Conservation (phyloP, 306 rosid genomes). For the Vigna reflexopilosa region DNA sequence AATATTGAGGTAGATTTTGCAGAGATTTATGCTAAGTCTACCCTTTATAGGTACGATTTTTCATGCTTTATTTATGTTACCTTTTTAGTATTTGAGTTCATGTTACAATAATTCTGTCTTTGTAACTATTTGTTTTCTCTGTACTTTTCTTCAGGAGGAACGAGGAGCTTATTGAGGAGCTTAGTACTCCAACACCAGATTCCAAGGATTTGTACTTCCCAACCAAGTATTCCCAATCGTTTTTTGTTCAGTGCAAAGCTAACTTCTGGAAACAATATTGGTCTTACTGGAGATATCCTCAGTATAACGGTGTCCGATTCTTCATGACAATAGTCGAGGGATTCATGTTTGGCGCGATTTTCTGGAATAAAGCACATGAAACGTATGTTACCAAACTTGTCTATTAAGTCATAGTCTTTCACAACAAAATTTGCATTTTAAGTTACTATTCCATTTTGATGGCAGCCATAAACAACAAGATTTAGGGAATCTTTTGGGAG, state of each 20-base stretch:
- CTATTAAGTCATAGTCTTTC: neutral
- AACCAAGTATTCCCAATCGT: conserved; percentile 67
- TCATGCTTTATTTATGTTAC: neutral
- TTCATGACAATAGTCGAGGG: conserved; percentile 58
- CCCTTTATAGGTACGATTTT: conserved; percentile 59
- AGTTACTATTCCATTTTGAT: conserved; percentile 11
- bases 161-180: conserved; percentile 54
- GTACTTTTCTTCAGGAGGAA: conserved; percentile 53
- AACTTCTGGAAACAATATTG: conserved; percentile 54
- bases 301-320: conserved; percentile 61
- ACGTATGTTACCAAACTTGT: conserved; percentile 49
- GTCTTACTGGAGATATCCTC: conserved; percentile 80
- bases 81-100: neutral
- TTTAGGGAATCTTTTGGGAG: conserved; percentile 68
- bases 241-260: conserved; percentile 66
- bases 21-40: conserved; percentile 60
- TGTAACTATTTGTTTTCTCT: conserved; percentile 14
- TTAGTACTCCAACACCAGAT: conserved; percentile 60
- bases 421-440: conserved; percentile 27
- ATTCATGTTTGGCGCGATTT: conserved; percentile 61
- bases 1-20: conserved; percentile 66
- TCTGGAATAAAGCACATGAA: conserved; percentile 58
- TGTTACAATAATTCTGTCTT: neutral
- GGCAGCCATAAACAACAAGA: conserved; percentile 49
- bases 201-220: conserved; percentile 68